Evolutionary conservation across 768 basidiomycete genomes (phyloP).

Genomic region (Phaeotremella fagi): DNA sequence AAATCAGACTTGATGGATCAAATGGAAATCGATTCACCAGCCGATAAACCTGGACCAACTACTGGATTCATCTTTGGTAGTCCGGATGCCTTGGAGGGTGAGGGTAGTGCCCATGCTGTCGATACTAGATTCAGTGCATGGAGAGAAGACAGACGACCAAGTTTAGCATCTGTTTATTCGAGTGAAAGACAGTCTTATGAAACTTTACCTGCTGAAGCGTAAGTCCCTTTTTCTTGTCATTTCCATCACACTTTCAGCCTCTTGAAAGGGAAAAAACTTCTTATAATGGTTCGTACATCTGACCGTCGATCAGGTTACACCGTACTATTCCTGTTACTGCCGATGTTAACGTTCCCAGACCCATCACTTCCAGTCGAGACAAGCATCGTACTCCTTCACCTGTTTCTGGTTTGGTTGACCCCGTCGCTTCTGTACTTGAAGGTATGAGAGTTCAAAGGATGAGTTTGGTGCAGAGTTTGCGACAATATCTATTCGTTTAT

Average conservation of each 20-base stretch:
- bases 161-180: conserved; percentile 15
- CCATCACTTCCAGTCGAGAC: conserved; percentile 49
- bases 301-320: conserved; percentile 57
- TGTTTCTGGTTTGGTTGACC: conserved; percentile 63
- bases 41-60: not conserved
- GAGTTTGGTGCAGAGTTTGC: conserved; percentile 88
- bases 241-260: no score
- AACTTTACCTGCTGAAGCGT: conserved; percentile 27
- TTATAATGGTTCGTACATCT: no score
- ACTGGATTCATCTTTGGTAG: not conserved
- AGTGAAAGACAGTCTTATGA: conserved; percentile 13
- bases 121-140: not conserved
- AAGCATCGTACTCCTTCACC: conserved; percentile 50
- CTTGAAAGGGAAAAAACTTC: no score
- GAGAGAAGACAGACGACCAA: conserved; percentile 13
- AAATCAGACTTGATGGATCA: not conserved
- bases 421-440: conserved; percentile 75
- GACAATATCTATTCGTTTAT: conserved; percentile 93
- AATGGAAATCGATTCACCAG: conserved; percentile 13
- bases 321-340: no score
- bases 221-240: conserved; percentile 7
- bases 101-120: not conserved
- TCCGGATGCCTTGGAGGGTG: not conserved
- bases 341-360: conserved; percentile 57
- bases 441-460: conserved; percentile 95